Percentiles rank a stretch among this genome's conserved stretches.
Conservation (phyloP, 331 rosid species). For the Erythrophleum ivorense region DNA sequence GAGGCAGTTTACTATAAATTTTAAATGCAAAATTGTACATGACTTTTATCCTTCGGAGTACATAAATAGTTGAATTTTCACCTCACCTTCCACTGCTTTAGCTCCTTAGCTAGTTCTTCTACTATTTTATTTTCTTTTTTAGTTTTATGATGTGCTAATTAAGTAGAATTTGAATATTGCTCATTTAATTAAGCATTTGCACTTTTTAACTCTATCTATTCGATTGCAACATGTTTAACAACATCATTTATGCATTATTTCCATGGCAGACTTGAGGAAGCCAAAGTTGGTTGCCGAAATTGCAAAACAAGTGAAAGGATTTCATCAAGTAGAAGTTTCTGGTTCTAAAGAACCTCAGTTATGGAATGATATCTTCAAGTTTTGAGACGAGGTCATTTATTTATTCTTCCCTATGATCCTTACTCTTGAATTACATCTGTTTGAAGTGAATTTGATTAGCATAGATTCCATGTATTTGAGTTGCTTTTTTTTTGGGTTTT, state of each 20-base stretch:
- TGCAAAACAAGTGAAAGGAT: constrained; percentile 70
- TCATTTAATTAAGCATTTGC: constrained; percentile 25
- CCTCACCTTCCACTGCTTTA: neutral
- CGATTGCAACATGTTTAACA: constrained; percentile 42
- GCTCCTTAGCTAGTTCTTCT: neutral
- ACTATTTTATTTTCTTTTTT: neutral
- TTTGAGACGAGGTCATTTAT: constrained; percentile 67
- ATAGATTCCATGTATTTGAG: constrained; percentile 30
- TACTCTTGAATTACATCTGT: constrained; percentile 3
- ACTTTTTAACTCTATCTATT: constrained; percentile 36
- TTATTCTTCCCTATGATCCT: constrained; percentile 17
- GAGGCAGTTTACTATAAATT: neutral
- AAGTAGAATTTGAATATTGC: constrained; percentile 1
- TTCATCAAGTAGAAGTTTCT: constrained; percentile 84
- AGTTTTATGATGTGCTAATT: neutral
- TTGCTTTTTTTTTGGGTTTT: constrained; percentile 19
- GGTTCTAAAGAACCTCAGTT: constrained; percentile 87
- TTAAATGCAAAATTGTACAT: neutral
- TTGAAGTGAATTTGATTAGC: constrained; percentile 31
- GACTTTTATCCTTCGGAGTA: constrained; percentile 25
- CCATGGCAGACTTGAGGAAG: constrained; percentile 73
- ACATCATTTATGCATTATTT: constrained; percentile 42
- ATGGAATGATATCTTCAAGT: constrained; percentile 80
- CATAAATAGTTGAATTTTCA: constrained; percentile 22
- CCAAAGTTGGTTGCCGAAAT: constrained; percentile 79